Percentiles rank a stretch among this genome's conserved stretches.
These are phyloP conservation scores for Ilyonectria robusta DNA, from an alignment of 2,329 filamentous ascomycete genomes.

Conservation along the genomic window DNA sequence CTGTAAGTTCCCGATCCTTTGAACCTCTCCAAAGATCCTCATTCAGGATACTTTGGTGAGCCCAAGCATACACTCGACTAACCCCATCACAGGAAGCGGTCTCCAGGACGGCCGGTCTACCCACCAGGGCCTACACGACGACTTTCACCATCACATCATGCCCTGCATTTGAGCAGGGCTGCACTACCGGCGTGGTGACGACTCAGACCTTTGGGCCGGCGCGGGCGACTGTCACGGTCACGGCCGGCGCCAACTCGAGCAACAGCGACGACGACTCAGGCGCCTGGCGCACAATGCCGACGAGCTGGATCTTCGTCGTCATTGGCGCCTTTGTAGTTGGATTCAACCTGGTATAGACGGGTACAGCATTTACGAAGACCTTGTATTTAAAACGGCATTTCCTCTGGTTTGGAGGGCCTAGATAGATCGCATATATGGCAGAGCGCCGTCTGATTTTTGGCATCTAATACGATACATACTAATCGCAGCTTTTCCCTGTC, in stretches of 20 bases:
- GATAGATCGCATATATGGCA: slow-evolving; percentile 14
- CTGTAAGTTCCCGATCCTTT: slow-evolving; percentile 15
- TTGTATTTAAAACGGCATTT: slow-evolving; percentile 14
- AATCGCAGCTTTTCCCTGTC: not conserved
- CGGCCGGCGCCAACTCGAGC: slow-evolving; percentile 29
- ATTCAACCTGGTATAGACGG: slow-evolving; percentile 43
- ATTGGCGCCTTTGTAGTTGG: slow-evolving; percentile 43
- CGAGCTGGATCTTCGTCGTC: slow-evolving; percentile 38
- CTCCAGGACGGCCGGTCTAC: slow-evolving; percentile 23
- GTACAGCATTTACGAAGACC: not conserved
- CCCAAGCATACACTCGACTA: not conserved
- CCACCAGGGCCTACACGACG: slow-evolving; percentile 42
- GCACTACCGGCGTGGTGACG: slow-evolving; percentile 45
- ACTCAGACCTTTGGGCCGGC: slow-evolving; percentile 43
- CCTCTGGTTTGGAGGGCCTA: not conserved
- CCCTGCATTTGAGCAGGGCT: slow-evolving; percentile 40
- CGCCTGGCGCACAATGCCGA: slow-evolving; percentile 33
- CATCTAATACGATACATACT: slow-evolving; percentile 3
- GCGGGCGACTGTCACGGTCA: slow-evolving; percentile 40
- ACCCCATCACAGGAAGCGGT: not conserved
- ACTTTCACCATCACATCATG: slow-evolving; percentile 49
- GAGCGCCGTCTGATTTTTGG: slow-evolving; percentile 15
- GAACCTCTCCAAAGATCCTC: slow-evolving; percentile 3
- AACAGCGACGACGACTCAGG: slow-evolving; percentile 36
- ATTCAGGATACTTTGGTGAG: slow-evolving; percentile 15